Evolutionary conservation across 179 eudicot genomes (phyloP).

Genomic region (Drosera spatulata): DNA sequence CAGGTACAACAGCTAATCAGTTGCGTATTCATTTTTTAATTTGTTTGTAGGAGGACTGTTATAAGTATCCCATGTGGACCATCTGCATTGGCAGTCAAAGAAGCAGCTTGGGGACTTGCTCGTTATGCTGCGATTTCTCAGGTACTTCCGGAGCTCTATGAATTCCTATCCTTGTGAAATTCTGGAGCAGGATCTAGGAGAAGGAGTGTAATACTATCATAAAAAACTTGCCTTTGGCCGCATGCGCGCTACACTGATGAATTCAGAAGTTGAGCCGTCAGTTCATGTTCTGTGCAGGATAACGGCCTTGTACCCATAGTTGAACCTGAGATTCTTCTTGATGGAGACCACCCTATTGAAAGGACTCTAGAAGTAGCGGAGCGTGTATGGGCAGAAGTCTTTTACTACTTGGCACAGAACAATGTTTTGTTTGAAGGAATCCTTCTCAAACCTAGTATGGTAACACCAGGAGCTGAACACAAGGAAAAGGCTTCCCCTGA

Average conservation of each 20-base stretch:
- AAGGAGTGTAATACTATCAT: background rate
- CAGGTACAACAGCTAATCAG: background rate
- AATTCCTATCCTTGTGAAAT: background rate
- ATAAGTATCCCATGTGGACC: constrained; percentile 98
- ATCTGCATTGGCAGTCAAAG: constrained; percentile 85
- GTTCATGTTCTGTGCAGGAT: constrained; percentile 31
- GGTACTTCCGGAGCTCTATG: constrained; percentile 15
- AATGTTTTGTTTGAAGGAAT: constrained; percentile 88
- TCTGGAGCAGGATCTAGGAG: no score
- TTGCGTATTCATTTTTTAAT: background rate
- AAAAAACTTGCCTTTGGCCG: background rate
- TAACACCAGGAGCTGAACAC: constrained; percentile 96
- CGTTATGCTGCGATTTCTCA: constrained; percentile 88
- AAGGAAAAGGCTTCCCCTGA: constrained; percentile 79
- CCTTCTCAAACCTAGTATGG: constrained; percentile 95
- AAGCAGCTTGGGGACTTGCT: constrained; percentile 96
- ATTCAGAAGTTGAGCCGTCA: no score
- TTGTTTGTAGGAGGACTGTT: constrained; percentile 70
- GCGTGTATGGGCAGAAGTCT: constrained; percentile 82
- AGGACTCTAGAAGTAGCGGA: constrained; percentile 82
- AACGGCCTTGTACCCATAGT: constrained; percentile 91
- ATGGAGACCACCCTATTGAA: constrained; percentile 84
- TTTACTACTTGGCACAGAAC: constrained; percentile 76
- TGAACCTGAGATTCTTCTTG: constrained; percentile 89
- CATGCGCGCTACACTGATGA: no score